These are phyloP conservation scores for Oehlia diaphana DNA, from an alignment of 192 early-diverging fungal species.

Conservation along the genomic window DNA sequence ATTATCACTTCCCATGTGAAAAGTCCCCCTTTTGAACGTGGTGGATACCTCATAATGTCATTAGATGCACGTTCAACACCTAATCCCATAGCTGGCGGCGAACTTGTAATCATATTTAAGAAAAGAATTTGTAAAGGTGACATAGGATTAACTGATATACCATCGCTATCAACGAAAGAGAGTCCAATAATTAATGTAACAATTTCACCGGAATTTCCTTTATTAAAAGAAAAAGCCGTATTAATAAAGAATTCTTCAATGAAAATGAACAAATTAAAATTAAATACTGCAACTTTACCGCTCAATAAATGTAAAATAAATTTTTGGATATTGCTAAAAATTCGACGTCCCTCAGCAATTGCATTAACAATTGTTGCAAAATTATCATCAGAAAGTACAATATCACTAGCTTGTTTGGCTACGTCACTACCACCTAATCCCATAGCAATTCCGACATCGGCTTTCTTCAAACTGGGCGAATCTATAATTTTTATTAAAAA, in stretches of 20 bases:
- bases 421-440: no score
- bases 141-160: conserved; percentile 71
- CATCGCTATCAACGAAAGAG: conserved; percentile 62
- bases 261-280: no score
- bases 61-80: conserved; percentile 66
- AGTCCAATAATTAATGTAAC: conserved; percentile 44
- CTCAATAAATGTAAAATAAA: conserved; percentile 64
- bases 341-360: no score
- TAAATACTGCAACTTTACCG: conserved; percentile 25
- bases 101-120: conserved; percentile 78
- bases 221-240: no score
- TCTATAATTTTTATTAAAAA: no score
- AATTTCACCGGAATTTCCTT: conserved; percentile 56
- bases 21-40: conserved; percentile 61
- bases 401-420: no score
- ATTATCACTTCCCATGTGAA: conserved; percentile 63
- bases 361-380: no score
- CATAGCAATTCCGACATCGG: no score
- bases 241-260: no score
- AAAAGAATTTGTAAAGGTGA: conserved; percentile 79
- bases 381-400: no score
- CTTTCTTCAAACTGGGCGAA: no score
- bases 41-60: conserved; percentile 73
- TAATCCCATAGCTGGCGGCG: conserved; percentile 78
- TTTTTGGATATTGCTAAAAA: conserved; percentile 28